Base-by-base conservation (phyloP, 768 basidiomycete species). In the Gelatoporia subvermispora region DNA sequence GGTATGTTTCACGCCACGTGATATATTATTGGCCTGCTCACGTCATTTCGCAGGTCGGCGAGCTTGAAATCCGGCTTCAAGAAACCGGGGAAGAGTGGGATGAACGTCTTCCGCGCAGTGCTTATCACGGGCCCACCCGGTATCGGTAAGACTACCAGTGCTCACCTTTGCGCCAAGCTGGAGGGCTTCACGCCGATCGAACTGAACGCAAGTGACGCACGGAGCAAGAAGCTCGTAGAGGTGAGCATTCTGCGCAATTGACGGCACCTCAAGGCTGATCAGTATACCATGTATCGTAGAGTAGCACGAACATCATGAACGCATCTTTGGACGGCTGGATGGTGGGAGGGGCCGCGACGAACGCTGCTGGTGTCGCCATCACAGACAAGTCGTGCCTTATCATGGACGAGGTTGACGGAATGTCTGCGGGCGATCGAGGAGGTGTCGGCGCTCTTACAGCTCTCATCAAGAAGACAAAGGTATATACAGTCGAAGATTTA, bases 361-460 rank as follows among this genome's bases (percentile, higher is more conserved):
- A 88, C 52, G 78, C 81, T 1, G 69, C 79, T 1, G 93, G 88
- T 2, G 72, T 94, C 2, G 61, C 71, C 15, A 82, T 97, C 54
- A 93, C 88, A 0, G 79, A 88, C 57, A 81, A 75, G 63, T 80
- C 88, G 0, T 91, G 93, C 55, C 72, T 99, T 39, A 98, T 99
- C 63, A 97, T 99, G 95, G 96, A 99, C 60, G 96, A 99, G 64
- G 95, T 98, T 2, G 96, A 99, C 56, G 96, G 96, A 1, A 99
- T 98, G 94, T 95, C 93, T 4, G 89, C 90, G 3, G 96, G 96
- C 16, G 96, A 99, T 66, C 78, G 96, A 39, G 96, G 96, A 15
- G 96, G 96, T 47, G 90, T 98, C 1, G 95, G 92, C 20, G 96
- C 96, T 5, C 64, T 99, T 56, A 92, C 92, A 49, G 83, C 84